phyloP scores from a whole-genome alignment of 257 asterid species.

The Capsicum baccatum region DNA sequence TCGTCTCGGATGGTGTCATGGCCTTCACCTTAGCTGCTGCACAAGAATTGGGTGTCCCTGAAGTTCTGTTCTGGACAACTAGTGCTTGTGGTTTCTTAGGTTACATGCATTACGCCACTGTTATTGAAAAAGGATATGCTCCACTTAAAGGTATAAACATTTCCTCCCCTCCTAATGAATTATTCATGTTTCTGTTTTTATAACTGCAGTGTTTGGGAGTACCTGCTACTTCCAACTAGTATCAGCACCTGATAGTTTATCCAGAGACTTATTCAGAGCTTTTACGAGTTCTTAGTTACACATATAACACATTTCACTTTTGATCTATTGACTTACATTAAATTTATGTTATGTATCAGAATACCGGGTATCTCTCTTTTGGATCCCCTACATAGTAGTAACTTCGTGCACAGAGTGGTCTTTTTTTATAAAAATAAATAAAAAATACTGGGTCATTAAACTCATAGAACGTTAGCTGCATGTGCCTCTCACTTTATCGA shows the following conservation, averaged over 20 bases:
- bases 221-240: too few species aligned
- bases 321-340: neutral
- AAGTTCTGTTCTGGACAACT: conserved; percentile 23
- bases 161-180: neutral
- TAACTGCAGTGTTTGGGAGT: too few species aligned
- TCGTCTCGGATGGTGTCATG: conserved; percentile 27
- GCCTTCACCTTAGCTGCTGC: conserved; percentile 25
- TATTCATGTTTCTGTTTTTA: too few species aligned
- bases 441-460: too few species aligned
- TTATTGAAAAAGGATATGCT: conserved; percentile 22
- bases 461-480: too few species aligned
- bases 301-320: neutral
- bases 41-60: conserved; percentile 23
- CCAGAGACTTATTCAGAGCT: neutral
- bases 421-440: too few species aligned
- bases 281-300: too few species aligned
- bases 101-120: conserved; percentile 3
- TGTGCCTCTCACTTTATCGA: neutral
- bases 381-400: too few species aligned
- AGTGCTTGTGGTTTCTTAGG: conserved; percentile 35
- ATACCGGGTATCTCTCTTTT: too few species aligned
- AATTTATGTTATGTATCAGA: neutral
- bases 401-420: too few species aligned
- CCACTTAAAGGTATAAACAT: conserved; percentile 23
- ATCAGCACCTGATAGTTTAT: neutral